A percentile compares a stretch with the other conserved stretches of the same genome.
Conservation (phyloP, 164 flowering plant genomes). For the Euptelea pleiosperma region DNA sequence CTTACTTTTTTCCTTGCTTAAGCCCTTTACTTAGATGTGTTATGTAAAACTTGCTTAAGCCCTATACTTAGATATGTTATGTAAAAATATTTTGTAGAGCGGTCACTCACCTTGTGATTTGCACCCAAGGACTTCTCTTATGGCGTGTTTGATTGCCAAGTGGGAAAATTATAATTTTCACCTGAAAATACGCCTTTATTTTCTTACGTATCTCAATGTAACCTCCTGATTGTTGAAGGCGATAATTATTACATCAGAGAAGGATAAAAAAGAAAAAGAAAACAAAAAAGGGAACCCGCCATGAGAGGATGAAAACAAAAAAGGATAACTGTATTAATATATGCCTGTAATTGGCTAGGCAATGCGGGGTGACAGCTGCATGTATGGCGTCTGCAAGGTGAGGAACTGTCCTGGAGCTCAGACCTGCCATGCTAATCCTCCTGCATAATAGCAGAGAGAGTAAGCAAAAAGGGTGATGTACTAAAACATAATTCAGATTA, state of each 20-base stretch:
- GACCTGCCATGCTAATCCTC: conserved; percentile 99
- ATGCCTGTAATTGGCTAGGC: conserved; percentile 12
- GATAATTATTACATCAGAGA: background rate
- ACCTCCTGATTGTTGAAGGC: background rate
- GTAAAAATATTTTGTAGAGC: too few relatives aligned
- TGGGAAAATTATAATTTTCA: too few relatives aligned
- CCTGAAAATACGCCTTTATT: too few relatives aligned
- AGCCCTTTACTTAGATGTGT: too few relatives aligned
- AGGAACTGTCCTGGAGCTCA: conserved; percentile 84
- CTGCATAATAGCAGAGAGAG: conserved; percentile 50
- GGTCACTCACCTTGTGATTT: too few relatives aligned
- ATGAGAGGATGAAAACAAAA: background rate
- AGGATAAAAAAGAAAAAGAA: background rate
- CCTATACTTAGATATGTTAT: too few relatives aligned
- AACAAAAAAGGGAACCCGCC: background rate
- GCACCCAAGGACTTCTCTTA: too few relatives aligned
- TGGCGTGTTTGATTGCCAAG: too few relatives aligned
- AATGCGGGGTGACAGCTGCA: conserved; percentile 68
- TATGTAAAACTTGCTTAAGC: too few relatives aligned
- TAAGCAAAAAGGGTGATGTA: background rate
- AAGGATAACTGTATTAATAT: too few relatives aligned
- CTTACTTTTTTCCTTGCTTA: too few relatives aligned
- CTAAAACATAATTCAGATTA: background rate
- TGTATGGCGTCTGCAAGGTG: conserved; percentile 95
- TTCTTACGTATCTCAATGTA: too few relatives aligned